Conservation (phyloP, 2,329 filamentous ascomycete genomes). For the Aspergillus pseudotamarii region DNA sequence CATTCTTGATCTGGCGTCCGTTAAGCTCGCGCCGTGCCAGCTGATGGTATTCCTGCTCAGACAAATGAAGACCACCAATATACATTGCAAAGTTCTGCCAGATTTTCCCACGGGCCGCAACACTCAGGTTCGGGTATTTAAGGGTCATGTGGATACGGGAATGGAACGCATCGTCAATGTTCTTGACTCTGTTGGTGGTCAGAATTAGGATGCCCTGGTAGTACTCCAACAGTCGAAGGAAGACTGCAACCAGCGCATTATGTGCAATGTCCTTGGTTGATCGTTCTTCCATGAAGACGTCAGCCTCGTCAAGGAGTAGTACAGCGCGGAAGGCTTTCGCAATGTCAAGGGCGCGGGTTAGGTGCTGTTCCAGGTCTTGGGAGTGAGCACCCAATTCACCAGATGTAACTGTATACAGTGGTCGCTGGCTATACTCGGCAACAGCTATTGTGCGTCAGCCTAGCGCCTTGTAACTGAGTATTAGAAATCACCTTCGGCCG, state of each 20-base stretch:
- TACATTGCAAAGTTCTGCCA: background rate
- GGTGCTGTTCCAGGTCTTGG: conserved; percentile 8
- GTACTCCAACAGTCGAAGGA: conserved; percentile 5
- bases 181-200: conserved; percentile 1
- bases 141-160: conserved; percentile 2
- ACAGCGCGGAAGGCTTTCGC: conserved; percentile 13
- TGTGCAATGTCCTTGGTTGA: background rate
- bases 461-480: background rate
- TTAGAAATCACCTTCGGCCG: conserved; percentile 7
- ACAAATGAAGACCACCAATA: background rate
- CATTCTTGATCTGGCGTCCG: background rate
- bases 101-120: background rate
- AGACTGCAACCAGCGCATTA: background rate
- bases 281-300: conserved; percentile 15
- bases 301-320: conserved; percentile 16
- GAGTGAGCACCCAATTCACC: conserved; percentile 7
- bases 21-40: background rate
- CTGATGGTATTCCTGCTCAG: background rate
- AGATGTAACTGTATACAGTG: conserved; percentile 5
- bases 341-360: conserved; percentile 6
- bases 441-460: background rate
- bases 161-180: conserved; percentile 3
- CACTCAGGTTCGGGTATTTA: background rate
- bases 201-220: conserved; percentile 6
- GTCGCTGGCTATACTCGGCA: conserved; percentile 7